Evolutionary conservation across 2,329 filamentous ascomycete genomes (phyloP).

Genomic region (Cyphellophora europaea): DNA sequence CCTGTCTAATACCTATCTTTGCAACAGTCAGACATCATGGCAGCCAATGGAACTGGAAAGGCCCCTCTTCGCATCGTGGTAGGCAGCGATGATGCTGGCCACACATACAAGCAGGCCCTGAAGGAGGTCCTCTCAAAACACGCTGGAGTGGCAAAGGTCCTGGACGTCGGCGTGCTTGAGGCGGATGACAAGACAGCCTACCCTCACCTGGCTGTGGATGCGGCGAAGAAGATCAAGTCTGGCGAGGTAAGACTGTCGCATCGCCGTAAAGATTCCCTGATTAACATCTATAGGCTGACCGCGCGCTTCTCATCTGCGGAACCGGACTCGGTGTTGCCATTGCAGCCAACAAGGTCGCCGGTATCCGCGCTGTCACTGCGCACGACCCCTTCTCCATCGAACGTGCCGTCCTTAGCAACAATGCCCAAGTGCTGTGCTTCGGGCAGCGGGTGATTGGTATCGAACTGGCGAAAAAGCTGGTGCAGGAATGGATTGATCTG

Average conservation of each 20-base stretch:
- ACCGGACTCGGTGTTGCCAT: conserved; percentile 84
- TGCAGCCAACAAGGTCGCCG: conserved; percentile 78
- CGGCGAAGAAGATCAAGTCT: conserved; percentile 45
- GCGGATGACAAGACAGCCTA: conserved; percentile 69
- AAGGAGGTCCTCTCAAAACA: conserved; percentile 62
- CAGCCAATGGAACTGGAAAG: conserved; percentile 8
- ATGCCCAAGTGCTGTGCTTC: conserved; percentile 80
- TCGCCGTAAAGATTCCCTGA: neutral
- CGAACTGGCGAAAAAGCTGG: conserved; percentile 68
- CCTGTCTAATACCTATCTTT: no score
- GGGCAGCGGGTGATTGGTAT: conserved; percentile 75
- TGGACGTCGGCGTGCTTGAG: conserved; percentile 64
- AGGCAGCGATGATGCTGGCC: conserved; percentile 63
- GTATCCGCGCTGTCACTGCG: conserved; percentile 77
- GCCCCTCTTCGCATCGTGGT: conserved; percentile 49
- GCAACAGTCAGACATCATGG: no score
- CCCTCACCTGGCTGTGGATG: conserved; percentile 66
- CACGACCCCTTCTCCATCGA: conserved; percentile 82
- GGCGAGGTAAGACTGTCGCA: conserved; percentile 25
- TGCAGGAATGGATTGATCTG: conserved; percentile 76
- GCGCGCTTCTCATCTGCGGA: conserved; percentile 73
- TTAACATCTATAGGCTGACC: conserved; percentile 48
- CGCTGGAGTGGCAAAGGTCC: conserved; percentile 56
- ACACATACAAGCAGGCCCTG: conserved; percentile 69
- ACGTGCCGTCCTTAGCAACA: conserved; percentile 70